Evolutionary conservation across 1,284 basidiomycete species (phyloP).

Genomic region (Moniliella sp.): DNA sequence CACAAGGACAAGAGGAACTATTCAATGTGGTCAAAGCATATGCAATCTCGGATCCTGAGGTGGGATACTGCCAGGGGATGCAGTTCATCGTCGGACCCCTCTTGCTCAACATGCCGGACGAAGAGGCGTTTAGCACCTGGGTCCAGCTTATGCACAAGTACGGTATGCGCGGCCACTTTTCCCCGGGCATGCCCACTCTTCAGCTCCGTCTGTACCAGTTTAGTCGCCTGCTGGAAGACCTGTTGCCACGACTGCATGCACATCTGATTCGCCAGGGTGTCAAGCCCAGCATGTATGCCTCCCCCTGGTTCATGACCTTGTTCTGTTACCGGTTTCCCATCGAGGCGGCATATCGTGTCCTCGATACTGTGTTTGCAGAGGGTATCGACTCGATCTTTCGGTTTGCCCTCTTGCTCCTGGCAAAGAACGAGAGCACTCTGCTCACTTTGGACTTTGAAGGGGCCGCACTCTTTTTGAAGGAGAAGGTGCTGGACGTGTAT

Average conservation of each 20-base stretch:
- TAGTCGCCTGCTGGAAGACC: constrained; percentile 75
- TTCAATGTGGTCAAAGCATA: constrained; percentile 96
- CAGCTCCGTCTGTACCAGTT: constrained; percentile 75
- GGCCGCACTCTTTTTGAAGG: constrained; percentile 19
- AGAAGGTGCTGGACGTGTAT: constrained; percentile 20
- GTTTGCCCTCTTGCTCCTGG: constrained; percentile 67
- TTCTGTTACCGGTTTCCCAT: constrained; percentile 54
- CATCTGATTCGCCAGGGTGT: constrained; percentile 80
- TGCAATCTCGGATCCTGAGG: constrained; percentile 78
- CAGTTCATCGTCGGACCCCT: constrained; percentile 75
- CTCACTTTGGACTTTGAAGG: constrained; percentile 19
- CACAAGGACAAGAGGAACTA: neutral
- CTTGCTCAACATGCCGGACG: constrained; percentile 74
- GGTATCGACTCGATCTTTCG: constrained; percentile 91
- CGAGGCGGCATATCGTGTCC: constrained; percentile 78
- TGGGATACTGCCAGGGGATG: constrained; percentile 81
- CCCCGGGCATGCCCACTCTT: constrained; percentile 77
- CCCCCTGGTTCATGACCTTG: constrained; percentile 94
- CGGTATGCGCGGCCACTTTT: constrained; percentile 78
- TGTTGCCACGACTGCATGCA: constrained; percentile 66
- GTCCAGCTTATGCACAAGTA: constrained; percentile 89
- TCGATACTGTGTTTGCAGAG: constrained; percentile 79
- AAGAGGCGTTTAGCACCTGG: constrained; percentile 85
- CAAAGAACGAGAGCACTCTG: constrained; percentile 55
- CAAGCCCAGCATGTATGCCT: constrained; percentile 70